Conservation (phyloP, 2,329 filamentous ascomycete genomes). For the Fusarium sp. region DNA sequence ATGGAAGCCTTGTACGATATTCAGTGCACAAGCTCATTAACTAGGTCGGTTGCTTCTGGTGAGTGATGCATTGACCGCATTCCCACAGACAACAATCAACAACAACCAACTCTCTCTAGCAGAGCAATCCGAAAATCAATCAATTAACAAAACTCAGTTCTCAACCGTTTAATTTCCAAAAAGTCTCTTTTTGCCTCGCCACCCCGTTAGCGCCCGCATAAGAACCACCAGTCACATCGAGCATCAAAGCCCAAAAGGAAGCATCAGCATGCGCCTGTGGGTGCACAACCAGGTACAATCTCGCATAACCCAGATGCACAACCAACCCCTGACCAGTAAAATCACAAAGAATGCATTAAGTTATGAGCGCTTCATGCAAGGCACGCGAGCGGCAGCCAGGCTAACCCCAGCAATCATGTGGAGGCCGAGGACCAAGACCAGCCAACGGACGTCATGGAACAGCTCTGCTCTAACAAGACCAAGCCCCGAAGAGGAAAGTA, state of each 20-base stretch:
- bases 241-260: conserved; percentile 6
- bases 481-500: conserved; percentile 36
- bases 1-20: conserved; percentile 25
- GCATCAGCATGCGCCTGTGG: neutral
- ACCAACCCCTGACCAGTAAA: conserved; percentile 25
- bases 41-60: conserved; percentile 4
- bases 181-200: conserved; percentile 26
- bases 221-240: conserved; percentile 26
- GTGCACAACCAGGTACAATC: conserved; percentile 29
- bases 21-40: neutral
- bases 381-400: conserved; percentile 22
- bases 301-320: conserved; percentile 35
- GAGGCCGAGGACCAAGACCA: conserved; percentile 10
- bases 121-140: neutral
- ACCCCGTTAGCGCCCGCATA: conserved; percentile 36
- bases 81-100: neutral
- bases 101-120: neutral
- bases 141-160: conserved; percentile 4
- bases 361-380: conserved; percentile 42
- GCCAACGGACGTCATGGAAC: conserved; percentile 32
- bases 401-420: conserved; percentile 24
- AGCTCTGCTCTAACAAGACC: conserved; percentile 15
- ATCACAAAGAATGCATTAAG: conserved; percentile 13
- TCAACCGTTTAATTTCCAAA: conserved; percentile 40
- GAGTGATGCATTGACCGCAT: conserved; percentile 15